Evolutionary conservation across 352 stramenopile species (phyloP).

Genomic region (Plasmopara viticola): DNA sequence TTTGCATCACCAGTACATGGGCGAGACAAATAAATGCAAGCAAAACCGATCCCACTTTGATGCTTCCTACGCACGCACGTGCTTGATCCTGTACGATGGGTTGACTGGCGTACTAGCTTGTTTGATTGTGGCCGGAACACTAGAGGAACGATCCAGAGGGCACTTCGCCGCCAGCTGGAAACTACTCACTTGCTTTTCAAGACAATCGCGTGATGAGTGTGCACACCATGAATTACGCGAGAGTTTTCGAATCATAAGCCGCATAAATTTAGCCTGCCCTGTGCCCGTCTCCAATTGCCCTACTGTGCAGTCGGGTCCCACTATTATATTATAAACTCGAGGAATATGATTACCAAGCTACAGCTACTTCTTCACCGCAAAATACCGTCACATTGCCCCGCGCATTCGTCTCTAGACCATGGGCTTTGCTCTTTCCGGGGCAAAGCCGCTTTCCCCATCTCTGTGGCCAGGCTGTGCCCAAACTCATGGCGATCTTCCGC

Average conservation of each 20-base stretch:
- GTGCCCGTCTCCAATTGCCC: too few relatives aligned
- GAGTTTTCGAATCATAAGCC: constrained; percentile 7
- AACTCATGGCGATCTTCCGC: too few relatives aligned
- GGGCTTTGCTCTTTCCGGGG: too few relatives aligned
- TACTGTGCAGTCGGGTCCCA: too few relatives aligned
- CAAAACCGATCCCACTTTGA: constrained; percentile 14
- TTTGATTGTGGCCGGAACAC: constrained; percentile 31
- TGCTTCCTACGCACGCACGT: constrained; percentile 19
- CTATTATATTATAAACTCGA: too few relatives aligned
- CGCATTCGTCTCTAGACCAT: neutral
- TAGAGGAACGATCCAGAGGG: constrained; percentile 8
- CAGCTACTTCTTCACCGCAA: neutral
- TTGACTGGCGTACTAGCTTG: constrained; percentile 32
- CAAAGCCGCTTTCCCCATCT: neutral
- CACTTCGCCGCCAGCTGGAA: neutral
- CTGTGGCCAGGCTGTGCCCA: too few relatives aligned
- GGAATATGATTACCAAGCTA: constrained; percentile 4
- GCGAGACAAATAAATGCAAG: neutral
- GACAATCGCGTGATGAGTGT: too few relatives aligned
- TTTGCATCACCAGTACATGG: neutral
- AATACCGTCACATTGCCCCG: neutral
- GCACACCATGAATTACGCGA: neutral
- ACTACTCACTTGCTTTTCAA: too few relatives aligned
- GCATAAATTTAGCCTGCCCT: constrained; percentile 2
- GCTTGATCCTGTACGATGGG: constrained; percentile 30